Base-by-base conservation (phyloP, 345 rosid species). In the Acer saccharum region DNA sequence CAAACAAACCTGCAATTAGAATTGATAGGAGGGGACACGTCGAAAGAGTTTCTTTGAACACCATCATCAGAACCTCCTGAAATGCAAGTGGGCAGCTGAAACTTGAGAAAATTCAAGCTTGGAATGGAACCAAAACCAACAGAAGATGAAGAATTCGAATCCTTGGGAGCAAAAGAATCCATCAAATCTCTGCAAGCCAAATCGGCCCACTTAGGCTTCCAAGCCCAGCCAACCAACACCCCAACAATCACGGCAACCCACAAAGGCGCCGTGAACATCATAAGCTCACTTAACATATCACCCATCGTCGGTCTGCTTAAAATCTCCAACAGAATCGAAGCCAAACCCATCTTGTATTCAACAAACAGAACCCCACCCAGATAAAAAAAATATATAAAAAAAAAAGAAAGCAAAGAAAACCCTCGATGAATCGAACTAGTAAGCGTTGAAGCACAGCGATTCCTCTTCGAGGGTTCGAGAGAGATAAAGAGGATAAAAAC, bases 131-230 rank as follows among this genome's bases (percentile, higher is more conserved):
- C 72, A 21, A 83, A 73, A 23, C 72, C 61, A 13, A 81, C 7
- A 0, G 50, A 16, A 61, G 80, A 17, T 27, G 57, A 63, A 60
- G 80, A 20, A 27, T 55, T 9, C 13, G 84, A 63, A 6, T 54
- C 73, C 57, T 73, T 76, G 9, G 83, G 60, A 50, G 14, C 77
- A 1, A 80, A 77, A 29, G 79, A 76, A 60, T 87, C 88, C 52
- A 80, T 74, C 69, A 81, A 76, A 6, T 86, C 86, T 76, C 85
- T 83, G 17, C 54, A 72, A 35, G 83, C 83, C 78, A 88, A 81
- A 83, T 81, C 80, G 1, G 97, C 97, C 99, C 99, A 96, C 65
- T 87, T 90, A 43, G 98, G 99, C 81, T 88, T 90, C 98, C 98
- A 96, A 2, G 93, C 79, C 99, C 99, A 96, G 20, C 99, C 99